These are phyloP conservation scores for Pyrenopolyporus hunteri DNA, from an alignment of 495 filamentous ascomycete species.

Conservation along the genomic window DNA sequence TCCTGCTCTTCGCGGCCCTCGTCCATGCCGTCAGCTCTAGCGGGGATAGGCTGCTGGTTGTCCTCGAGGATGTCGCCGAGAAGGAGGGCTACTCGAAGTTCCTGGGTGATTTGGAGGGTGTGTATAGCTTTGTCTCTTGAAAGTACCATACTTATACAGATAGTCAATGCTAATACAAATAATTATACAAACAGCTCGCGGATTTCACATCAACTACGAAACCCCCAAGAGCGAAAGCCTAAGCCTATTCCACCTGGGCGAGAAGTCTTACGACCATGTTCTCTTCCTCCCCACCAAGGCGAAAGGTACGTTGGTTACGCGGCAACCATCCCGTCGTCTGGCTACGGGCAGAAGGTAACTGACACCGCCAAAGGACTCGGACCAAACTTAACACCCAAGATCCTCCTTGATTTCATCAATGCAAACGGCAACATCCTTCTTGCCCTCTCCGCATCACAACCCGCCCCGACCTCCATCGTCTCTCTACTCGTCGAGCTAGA, in stretches of 20 bases:
- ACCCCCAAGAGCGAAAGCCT: conserved; percentile 85
- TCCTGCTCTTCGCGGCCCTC: conserved; percentile 66
- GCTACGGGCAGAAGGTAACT: conserved; percentile 35
- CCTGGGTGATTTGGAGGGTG: conserved; percentile 81
- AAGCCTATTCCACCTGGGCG: conserved; percentile 84
- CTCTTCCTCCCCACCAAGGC: conserved; percentile 84
- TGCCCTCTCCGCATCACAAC: conserved; percentile 74
- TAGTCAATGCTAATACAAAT: conserved; percentile 22
- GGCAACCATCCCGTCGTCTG: neutral
- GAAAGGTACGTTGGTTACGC: conserved; percentile 67
- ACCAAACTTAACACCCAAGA: conserved; percentile 81
- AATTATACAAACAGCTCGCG: conserved; percentile 65
- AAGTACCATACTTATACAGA: neutral
- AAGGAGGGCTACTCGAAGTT: conserved; percentile 82
- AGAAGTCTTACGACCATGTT: conserved; percentile 87
- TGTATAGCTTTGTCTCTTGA: conserved; percentile 28
- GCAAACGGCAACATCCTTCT: conserved; percentile 90
- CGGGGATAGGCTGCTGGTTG: conserved; percentile 81
- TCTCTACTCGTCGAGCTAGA: conserved; percentile 91
- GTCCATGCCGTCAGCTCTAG: conserved; percentile 79
- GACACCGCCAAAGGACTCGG: conserved; percentile 70
- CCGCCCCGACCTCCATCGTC: conserved; percentile 77
- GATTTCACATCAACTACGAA: conserved; percentile 79
- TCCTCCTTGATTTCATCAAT: conserved; percentile 90
- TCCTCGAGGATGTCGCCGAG: conserved; percentile 81